Evolutionary conservation across 106 monocot genomes (phyloP).

Genomic region (Ottelia alismoides): DNA sequence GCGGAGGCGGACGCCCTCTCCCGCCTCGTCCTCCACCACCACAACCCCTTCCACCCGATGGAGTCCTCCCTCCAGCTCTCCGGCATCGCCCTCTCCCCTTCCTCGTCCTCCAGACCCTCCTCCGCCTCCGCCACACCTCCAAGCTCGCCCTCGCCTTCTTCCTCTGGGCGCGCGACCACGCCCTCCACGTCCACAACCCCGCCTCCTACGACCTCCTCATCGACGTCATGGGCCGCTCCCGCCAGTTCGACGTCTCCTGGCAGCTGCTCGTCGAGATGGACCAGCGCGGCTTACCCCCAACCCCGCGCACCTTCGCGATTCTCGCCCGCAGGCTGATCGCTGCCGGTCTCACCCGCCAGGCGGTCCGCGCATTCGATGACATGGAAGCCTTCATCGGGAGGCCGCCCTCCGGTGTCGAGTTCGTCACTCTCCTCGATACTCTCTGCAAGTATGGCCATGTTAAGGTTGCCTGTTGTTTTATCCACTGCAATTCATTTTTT

Average conservation of each 20-base stretch:
- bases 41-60: constrained; percentile 94
- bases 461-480: too few species aligned
- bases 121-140: constrained; percentile 80
- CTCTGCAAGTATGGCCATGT: constrained; percentile 94
- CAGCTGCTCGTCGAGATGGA: constrained; percentile 76
- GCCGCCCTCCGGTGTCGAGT: constrained; percentile 34
- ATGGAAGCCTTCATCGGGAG: constrained; percentile 90
- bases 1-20: constrained; percentile 51
- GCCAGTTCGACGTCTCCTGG: constrained; percentile 90
- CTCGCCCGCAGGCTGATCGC: constrained; percentile 59
- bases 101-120: constrained; percentile 70
- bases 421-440: constrained; percentile 69
- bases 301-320: constrained; percentile 47
- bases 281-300: constrained; percentile 26
- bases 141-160: constrained; percentile 84
- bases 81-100: constrained; percentile 31
- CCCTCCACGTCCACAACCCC: constrained; percentile 15
- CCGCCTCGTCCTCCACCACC: constrained; percentile 55
- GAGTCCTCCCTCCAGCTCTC: constrained; percentile 77
- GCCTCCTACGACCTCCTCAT: constrained; percentile 67
- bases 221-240: constrained; percentile 54
- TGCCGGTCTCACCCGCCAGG: constrained; percentile 71
- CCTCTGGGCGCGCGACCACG: constrained; percentile 51
- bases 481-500: too few species aligned
- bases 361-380: constrained; percentile 72